phyloP scores from a whole-genome alignment of 1,284 basidiomycete genomes.

The Chondrostereum purpureum region DNA sequence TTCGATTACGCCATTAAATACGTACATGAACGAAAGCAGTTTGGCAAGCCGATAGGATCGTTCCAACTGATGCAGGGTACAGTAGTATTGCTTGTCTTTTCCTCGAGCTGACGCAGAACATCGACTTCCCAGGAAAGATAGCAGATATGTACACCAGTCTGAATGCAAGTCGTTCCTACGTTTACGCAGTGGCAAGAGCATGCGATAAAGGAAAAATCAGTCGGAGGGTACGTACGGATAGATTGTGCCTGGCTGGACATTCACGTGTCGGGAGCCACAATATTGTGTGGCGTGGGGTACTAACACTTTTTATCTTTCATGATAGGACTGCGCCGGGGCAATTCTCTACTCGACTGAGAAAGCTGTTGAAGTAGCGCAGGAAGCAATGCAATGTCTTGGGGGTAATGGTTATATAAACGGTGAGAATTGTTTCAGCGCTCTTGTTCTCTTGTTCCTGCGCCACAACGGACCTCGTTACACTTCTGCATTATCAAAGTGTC shows the following conservation, averaged over 20 bases:
- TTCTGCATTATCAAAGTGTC: no score
- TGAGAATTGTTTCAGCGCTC: constrained; percentile 26
- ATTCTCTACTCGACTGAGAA: constrained; percentile 89
- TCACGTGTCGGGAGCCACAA: neutral
- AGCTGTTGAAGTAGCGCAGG: constrained; percentile 84
- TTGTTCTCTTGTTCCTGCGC: neutral
- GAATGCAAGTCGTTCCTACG: constrained; percentile 83
- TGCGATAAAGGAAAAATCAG: constrained; percentile 82
- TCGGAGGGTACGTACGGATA: constrained; percentile 53
- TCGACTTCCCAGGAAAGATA: constrained; percentile 49
- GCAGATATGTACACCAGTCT: constrained; percentile 97
- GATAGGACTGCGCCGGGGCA: constrained; percentile 85
- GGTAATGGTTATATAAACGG: constrained; percentile 93
- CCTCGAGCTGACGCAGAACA: neutral
- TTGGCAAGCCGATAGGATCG: constrained; percentile 79
- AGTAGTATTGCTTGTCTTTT: constrained; percentile 10
- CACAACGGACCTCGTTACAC: neutral
- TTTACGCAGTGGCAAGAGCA: constrained; percentile 87
- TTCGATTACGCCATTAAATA: constrained; percentile 88
- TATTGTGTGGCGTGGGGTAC: neutral
- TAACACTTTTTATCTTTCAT: neutral
- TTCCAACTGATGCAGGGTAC: constrained; percentile 95
- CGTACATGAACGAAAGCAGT: constrained; percentile 88
- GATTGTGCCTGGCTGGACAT: neutral
- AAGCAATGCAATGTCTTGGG: constrained; percentile 88